Evolutionary conservation across 2,329 filamentous ascomycete species (phyloP).

Genomic region (Corynespora cassiicola): DNA sequence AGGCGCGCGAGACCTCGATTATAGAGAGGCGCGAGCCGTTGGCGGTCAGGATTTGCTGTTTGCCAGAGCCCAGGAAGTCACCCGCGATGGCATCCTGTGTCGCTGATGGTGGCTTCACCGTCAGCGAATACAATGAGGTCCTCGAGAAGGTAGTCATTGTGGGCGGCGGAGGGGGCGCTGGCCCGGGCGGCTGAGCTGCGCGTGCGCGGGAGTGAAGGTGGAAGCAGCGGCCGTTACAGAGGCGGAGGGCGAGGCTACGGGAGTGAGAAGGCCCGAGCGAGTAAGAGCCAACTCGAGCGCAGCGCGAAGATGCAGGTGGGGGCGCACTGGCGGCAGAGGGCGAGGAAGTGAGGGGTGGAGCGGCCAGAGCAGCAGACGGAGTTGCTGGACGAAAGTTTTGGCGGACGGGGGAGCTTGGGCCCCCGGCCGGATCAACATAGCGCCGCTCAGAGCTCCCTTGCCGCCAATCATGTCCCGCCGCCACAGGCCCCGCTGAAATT

Average conservation of each 20-base stretch:
- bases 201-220: slow-evolving; percentile 15
- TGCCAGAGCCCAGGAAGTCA: slow-evolving; percentile 94
- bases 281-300: neutral
- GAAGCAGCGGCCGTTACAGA: slow-evolving; percentile 6
- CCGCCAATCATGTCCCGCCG: slow-evolving; percentile 14
- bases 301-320: neutral
- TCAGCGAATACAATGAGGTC: slow-evolving; percentile 98
- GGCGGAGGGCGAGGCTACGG: neutral
- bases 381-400: slow-evolving; percentile 9
- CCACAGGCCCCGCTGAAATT: slow-evolving; percentile 7
- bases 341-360: neutral
- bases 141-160: slow-evolving; percentile 96
- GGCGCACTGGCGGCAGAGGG: slow-evolving; percentile 10
- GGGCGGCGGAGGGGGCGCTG: slow-evolving; percentile 45
- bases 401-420: slow-evolving; percentile 9
- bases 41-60: slow-evolving; percentile 95
- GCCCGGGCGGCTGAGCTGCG: slow-evolving; percentile 29
- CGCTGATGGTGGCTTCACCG: slow-evolving; percentile 88
- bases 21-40: slow-evolving; percentile 90
- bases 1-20: slow-evolving; percentile 81
- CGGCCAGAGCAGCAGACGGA: neutral
- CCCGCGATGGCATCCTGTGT: slow-evolving; percentile 91
- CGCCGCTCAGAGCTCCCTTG: slow-evolving; percentile 17
- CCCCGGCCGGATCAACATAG: slow-evolving; percentile 19
- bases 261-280: slow-evolving; percentile 9